Percentiles rank a stretch among this genome's conserved stretches.
Evolutionary conservation across 192 early-diverging fungal species (phyloP).

Genomic region (Mortierella claussenii): DNA sequence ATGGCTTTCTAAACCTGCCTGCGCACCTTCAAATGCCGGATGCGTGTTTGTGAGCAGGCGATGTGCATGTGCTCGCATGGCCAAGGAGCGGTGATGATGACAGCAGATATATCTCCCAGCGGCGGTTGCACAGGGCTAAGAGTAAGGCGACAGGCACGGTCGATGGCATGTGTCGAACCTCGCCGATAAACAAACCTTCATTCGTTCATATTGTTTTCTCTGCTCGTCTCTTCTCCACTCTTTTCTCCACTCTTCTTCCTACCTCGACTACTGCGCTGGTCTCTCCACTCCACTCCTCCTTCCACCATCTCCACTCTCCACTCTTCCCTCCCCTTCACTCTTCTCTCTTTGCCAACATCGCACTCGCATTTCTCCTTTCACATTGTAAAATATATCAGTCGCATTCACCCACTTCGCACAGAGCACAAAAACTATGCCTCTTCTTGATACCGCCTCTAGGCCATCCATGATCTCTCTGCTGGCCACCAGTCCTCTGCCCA

Average conservation of each 20-base stretch:
- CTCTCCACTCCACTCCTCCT: constrained; percentile 2
- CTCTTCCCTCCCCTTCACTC: constrained; percentile 8
- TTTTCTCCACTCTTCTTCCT: neutral
- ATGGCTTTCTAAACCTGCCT: too few relatives aligned
- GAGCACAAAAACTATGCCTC: constrained; percentile 24
- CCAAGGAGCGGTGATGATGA: too few relatives aligned
- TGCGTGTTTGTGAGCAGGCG: too few relatives aligned
- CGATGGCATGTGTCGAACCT: neutral
- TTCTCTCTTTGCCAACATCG: neutral
- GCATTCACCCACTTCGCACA: too few relatives aligned
- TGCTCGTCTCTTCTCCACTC: neutral
- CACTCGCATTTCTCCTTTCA: neutral
- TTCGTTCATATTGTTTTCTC: neutral
- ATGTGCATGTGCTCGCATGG: too few relatives aligned
- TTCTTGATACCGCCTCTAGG: neutral
- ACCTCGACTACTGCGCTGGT: neutral
- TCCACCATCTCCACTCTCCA: constrained; percentile 7
- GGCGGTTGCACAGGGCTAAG: neutral
- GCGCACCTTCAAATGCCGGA: too few relatives aligned
- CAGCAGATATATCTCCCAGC: too few relatives aligned
- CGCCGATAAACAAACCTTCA: neutral
- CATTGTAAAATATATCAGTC: too few relatives aligned
- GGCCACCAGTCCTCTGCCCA: constrained; percentile 30
- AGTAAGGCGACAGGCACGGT: too few relatives aligned
- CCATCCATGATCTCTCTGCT: constrained; percentile 34